Evolutionary conservation across 2,329 filamentous ascomycete species (phyloP).

Genomic region (Neofusicoccum kwambonambiense): DNA sequence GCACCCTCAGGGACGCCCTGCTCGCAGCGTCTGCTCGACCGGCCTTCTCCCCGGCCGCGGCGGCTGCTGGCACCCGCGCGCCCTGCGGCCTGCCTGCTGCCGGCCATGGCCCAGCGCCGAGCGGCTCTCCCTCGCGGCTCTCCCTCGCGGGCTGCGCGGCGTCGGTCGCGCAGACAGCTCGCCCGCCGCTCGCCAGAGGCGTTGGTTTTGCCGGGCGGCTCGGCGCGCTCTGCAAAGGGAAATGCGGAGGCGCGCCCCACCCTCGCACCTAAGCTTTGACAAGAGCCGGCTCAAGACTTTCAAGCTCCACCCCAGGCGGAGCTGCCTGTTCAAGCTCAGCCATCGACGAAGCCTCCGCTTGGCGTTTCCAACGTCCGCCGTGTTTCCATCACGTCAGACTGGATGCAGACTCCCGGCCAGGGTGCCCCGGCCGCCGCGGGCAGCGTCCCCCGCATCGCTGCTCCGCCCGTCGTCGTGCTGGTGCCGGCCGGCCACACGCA

Average conservation of each 20-base stretch:
- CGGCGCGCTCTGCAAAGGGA: background rate
- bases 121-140: too few relatives aligned
- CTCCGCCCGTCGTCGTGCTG: too few relatives aligned
- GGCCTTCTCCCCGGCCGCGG: background rate
- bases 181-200: too few relatives aligned
- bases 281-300: background rate
- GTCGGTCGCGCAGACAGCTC: too few relatives aligned
- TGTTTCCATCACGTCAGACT: background rate
- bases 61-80: background rate
- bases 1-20: background rate
- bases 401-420: background rate
- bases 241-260: background rate
- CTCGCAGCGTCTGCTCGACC: background rate
- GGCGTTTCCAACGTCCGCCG: background rate
- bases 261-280: constrained; percentile 4
- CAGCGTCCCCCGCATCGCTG: background rate
- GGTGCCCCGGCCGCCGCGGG: background rate
- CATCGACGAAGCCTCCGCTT: background rate
- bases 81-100: background rate
- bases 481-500: too few relatives aligned
- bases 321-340: constrained; percentile 2
- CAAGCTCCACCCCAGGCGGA: background rate
- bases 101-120: background rate
- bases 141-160: too few relatives aligned
- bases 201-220: background rate